phyloP scores from a whole-genome alignment of 1,284 basidiomycete species.

The Ceratobasidium sp. region DNA sequence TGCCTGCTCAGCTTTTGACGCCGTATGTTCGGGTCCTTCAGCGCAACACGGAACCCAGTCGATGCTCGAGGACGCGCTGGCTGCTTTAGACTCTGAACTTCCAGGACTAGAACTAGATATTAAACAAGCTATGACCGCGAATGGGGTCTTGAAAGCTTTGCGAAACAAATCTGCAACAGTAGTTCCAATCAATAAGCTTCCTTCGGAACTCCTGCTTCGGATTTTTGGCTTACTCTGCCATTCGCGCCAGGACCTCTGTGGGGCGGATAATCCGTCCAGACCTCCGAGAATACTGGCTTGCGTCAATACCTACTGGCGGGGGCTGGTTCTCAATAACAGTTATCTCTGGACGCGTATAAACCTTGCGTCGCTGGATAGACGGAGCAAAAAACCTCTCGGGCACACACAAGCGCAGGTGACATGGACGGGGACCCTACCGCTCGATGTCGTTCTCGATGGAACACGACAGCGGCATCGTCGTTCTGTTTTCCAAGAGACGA shows the following conservation, averaged over 20 bases:
- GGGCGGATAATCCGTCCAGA: background rate
- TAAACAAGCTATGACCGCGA: background rate
- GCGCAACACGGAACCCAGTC: background rate
- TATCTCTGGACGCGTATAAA: background rate
- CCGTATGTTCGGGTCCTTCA: background rate
- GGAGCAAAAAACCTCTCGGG: background rate
- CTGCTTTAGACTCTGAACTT: background rate
- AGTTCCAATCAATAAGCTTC: background rate
- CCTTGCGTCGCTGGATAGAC: background rate
- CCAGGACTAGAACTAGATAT: background rate
- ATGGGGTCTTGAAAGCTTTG: background rate
- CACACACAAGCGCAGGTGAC: background rate
- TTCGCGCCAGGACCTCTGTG: background rate
- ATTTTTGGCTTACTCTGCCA: background rate
- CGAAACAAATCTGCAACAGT: slow-evolving; percentile 16
- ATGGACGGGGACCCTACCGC: background rate
- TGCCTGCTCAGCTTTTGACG: background rate
- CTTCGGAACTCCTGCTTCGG: background rate
- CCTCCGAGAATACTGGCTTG: background rate
- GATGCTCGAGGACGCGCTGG: background rate
- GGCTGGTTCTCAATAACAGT: background rate
- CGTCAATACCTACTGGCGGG: background rate
- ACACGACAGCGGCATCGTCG: too few relatives aligned
- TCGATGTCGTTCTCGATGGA: background rate
- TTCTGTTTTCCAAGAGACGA: too few relatives aligned